Percentiles rank a stretch among this genome's conserved stretches.
Evolutionary conservation across 1,284 basidiomycete genomes (phyloP).

Genomic region (Trametes sp.): DNA sequence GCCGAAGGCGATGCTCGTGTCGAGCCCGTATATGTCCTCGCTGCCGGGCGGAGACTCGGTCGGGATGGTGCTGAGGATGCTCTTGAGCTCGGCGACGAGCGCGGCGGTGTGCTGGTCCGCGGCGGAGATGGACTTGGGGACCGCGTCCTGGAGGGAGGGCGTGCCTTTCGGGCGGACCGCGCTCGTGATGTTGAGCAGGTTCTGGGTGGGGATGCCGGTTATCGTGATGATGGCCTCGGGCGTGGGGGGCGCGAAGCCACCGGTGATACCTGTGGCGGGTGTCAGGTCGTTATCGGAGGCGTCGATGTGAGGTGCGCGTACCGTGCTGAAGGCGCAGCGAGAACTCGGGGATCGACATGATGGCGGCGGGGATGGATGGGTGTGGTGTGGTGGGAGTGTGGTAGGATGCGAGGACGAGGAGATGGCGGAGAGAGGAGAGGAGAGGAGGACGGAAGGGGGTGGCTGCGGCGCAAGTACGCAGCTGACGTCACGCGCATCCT

Average conservation of each 20-base stretch:
- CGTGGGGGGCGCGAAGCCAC: constrained; percentile 76
- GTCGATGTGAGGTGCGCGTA: constrained; percentile 17
- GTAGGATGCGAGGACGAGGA: background rate
- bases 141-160: constrained; percentile 49
- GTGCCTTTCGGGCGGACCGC: constrained; percentile 58
- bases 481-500: constrained; percentile 22
- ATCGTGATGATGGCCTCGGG: constrained; percentile 63
- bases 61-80: constrained; percentile 63
- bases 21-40: constrained; percentile 73
- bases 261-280: constrained; percentile 64
- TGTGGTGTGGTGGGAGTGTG: background rate
- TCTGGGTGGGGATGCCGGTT: constrained; percentile 46
- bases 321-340: constrained; percentile 47
- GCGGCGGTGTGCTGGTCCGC: constrained; percentile 45
- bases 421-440: background rate
- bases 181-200: constrained; percentile 54
- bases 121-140: constrained; percentile 53
- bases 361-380: constrained; percentile 6
- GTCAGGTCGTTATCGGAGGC: constrained; percentile 14
- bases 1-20: constrained; percentile 71
- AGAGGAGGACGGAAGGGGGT: background rate
- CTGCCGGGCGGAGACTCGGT: constrained; percentile 66
- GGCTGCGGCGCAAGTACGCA: constrained; percentile 20
- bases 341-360: constrained; percentile 44
- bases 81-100: constrained; percentile 62